phyloP scores from a whole-genome alignment of 768 basidiomycete genomes.

The Boletus rex-veris region DNA sequence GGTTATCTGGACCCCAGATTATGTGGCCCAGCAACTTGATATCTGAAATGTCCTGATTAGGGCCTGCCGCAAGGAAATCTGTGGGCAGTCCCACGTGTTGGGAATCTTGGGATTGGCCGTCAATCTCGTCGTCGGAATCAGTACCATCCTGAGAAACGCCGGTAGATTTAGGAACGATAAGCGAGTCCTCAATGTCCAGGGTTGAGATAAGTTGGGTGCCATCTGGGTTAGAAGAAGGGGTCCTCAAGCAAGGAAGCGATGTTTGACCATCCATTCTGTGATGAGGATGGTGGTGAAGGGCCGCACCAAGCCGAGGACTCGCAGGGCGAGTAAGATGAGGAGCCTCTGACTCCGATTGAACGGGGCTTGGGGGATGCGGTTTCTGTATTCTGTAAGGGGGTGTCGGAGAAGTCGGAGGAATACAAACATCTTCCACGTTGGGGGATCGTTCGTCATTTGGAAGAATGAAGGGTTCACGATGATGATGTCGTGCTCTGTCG shows the following conservation, averaged over 20 bases:
- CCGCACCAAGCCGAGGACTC: background rate
- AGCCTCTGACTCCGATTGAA: background rate
- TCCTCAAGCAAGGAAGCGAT: constrained; percentile 34
- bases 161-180: constrained; percentile 6
- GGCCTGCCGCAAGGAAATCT: background rate
- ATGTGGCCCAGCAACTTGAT: constrained; percentile 32
- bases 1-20: constrained; percentile 54
- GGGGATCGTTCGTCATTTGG: constrained; percentile 7
- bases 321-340: background rate
- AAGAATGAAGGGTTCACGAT: constrained; percentile 7
- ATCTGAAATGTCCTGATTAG: background rate
- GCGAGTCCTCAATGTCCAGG: constrained; percentile 26
- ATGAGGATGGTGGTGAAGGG: constrained; percentile 29
- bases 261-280: constrained; percentile 40
- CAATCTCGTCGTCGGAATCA: constrained; percentile 1
- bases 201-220: constrained; percentile 24
- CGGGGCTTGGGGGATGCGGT: background rate
- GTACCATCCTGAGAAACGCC: background rate
- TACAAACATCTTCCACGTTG: background rate
- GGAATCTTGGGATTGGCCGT: constrained; percentile 3
- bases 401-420: constrained; percentile 21
- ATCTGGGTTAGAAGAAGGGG: constrained; percentile 35
- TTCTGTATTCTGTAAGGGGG: constrained; percentile 19
- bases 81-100: constrained; percentile 24
- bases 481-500: background rate